Base-by-base conservation (phyloP, 164 flowering plant species). In the Pachysandra terminalis region DNA sequence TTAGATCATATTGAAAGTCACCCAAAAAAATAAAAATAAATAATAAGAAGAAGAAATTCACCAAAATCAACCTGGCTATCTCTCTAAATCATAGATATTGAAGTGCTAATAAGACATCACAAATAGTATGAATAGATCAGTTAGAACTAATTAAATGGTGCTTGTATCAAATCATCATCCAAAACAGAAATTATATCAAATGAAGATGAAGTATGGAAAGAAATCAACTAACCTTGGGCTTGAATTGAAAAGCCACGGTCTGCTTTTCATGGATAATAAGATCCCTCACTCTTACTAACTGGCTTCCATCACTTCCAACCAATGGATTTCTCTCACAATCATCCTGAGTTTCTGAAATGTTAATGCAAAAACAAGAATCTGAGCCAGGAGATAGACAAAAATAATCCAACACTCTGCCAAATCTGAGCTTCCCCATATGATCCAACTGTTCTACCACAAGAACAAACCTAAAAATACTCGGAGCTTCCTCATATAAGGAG, bases 231-330 rank as follows among this genome's bases (percentile, higher is more conserved):
- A 87, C 95, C 91, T 89, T 86, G 56, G 95, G 91, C 74, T 87
- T 88, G 51, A 92, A 59, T 35, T 89, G 92, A 65, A 84, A 85
- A 66, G 92, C 93, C 73, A 92, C 72, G 27, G 91, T 86, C 72
- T 87, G 94, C 5, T 80, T 79, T 23, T 77, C 89, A 72, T 66
- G 61, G 17, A 10, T 5, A 64, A 84, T 78, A 66, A 79, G 73
- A 74, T 92, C 93, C 69, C 84, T 83, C 64, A 86, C n/a, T 66
- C 66, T 85, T 62, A 82, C 59, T 57, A 73, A 24, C 64, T 86
- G 73, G 28, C 73, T 61, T 35, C 27, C 66, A 27, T 76, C 75
- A 51, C 65, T 73, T 49, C 57, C 72, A 55, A 86, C 72, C 59
- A 88, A 60, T 54, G 90, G 78, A 73, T 62, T 83, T 25, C 64